phyloP scores from a whole-genome alignment of 495 filamentous ascomycete species.

The Penicillium diatomitis region DNA sequence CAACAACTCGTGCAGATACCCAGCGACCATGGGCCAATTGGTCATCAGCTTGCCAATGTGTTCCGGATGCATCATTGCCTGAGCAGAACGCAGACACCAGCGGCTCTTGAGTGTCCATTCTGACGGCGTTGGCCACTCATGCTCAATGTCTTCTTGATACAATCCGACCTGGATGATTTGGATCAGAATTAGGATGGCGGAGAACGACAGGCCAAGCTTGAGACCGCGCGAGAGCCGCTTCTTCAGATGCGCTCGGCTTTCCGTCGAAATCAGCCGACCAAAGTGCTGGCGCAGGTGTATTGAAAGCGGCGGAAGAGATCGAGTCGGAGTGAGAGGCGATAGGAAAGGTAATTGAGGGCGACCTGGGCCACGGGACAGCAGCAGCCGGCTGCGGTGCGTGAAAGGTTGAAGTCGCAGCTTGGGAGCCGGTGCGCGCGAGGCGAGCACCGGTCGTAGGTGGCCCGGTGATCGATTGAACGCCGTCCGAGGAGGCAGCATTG shows the following conservation, averaged over 20 bases:
- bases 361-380: conserved; percentile 36
- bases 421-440: conserved; percentile 1
- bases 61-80: conserved; percentile 46
- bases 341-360: conserved; percentile 81
- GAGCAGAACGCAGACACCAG: conserved; percentile 48
- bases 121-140: conserved; percentile 60
- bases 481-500: conserved; percentile 16
- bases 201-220: conserved; percentile 46
- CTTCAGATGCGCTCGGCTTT: conserved; percentile 57
- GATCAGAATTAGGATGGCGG: conserved; percentile 43
- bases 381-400: conserved; percentile 40
- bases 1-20: conserved; percentile 45
- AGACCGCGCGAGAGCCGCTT: conserved; percentile 52
- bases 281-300: conserved; percentile 45
- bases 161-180: conserved; percentile 47
- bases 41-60: conserved; percentile 38
- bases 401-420: conserved; percentile 27
- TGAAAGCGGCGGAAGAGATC: conserved; percentile 26
- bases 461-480: conserved; percentile 25
- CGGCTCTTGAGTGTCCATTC: conserved; percentile 64
- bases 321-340: conserved; percentile 37
- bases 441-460: conserved; percentile 8
- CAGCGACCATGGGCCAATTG: conserved; percentile 56
- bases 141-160: conserved; percentile 61
- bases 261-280: conserved; percentile 66